A percentile compares a stretch with the other conserved stretches of the same genome.
Conservation (phyloP, 176 grass and related monocot genomes). For the Triticum dicoccoides region DNA sequence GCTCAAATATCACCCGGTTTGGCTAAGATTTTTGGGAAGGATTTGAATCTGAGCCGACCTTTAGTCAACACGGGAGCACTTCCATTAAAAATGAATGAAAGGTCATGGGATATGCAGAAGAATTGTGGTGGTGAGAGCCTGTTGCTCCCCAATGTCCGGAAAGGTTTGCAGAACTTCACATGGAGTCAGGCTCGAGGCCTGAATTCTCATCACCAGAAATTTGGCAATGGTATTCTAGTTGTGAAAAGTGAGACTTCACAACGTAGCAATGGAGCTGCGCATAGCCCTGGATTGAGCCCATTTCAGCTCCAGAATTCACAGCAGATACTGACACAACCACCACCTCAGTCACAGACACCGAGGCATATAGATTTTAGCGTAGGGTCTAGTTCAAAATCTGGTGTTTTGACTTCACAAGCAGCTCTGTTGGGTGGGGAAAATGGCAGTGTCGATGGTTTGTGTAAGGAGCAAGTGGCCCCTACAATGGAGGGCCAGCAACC, state of each 20-base stretch:
- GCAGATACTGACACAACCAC: slow-evolving; percentile 19
- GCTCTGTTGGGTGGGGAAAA: slow-evolving; percentile 44
- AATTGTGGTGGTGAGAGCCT: slow-evolving; percentile 27
- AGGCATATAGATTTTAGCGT: slow-evolving; percentile 60
- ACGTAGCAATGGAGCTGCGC: slow-evolving; percentile 9
- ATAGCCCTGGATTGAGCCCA: neutral
- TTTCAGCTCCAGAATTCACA: slow-evolving; percentile 41
- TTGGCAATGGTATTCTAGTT: slow-evolving; percentile 48
- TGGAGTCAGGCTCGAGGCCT: slow-evolving; percentile 54
- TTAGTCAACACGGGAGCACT: slow-evolving; percentile 2
- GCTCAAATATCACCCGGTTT: slow-evolving; percentile 9
- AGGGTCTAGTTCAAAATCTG: slow-evolving; percentile 39
- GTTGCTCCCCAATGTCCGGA: slow-evolving; percentile 54
- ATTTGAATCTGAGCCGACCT: slow-evolving; percentile 53
- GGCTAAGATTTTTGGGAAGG: slow-evolving; percentile 73
- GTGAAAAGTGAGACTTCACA: slow-evolving; percentile 30
- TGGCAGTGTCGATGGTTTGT: slow-evolving; percentile 34
- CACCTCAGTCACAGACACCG: slow-evolving; percentile 37
- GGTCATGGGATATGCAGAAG: slow-evolving; percentile 35
- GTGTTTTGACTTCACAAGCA: slow-evolving; percentile 39
- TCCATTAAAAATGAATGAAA: slow-evolving; percentile 39
- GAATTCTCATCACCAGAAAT: slow-evolving; percentile 51
- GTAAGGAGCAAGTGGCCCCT: slow-evolving; percentile 27
- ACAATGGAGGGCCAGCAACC: slow-evolving; percentile 40
- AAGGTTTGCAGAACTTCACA: slow-evolving; percentile 59